phyloP scores from a whole-genome alignment of 2,329 filamentous ascomycete genomes.

The Cyclaneusma minus region DNA sequence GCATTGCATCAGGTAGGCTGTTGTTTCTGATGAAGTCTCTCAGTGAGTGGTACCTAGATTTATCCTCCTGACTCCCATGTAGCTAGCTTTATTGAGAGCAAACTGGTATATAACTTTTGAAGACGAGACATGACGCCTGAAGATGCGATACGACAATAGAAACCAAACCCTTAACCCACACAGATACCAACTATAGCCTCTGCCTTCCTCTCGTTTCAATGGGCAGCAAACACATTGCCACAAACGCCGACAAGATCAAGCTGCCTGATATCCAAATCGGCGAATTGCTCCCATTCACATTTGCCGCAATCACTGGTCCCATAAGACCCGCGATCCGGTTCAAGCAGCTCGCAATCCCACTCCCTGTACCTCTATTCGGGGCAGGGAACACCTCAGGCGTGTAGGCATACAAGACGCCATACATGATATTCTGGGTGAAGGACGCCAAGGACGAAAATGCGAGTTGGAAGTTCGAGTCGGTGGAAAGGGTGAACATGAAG shows the following conservation, averaged over 20 bases:
- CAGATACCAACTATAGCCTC: constrained; percentile 25
- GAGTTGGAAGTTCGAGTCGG: constrained; percentile 40
- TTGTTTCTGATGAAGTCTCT: not conserved
- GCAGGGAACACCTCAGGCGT: constrained; percentile 66
- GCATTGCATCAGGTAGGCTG: not conserved
- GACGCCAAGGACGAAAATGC: constrained; percentile 52
- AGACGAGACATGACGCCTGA: too few species aligned
- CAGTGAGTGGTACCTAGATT: not conserved
- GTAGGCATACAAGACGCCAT: constrained; percentile 62
- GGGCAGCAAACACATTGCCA: constrained; percentile 42
- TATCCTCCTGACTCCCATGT: not conserved
- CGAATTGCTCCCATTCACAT: not conserved
- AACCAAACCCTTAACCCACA: not conserved
- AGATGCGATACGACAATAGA: too few species aligned
- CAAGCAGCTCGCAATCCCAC: constrained; percentile 55
- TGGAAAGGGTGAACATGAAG: constrained; percentile 41
- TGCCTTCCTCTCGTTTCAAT: constrained; percentile 48
- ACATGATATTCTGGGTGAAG: constrained; percentile 64
- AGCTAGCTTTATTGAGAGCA: not conserved
- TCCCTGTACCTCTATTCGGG: constrained; percentile 55
- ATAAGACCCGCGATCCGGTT: constrained; percentile 53
- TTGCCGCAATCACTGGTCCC: constrained; percentile 51
- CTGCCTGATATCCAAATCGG: not conserved
- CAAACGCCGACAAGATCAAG: constrained; percentile 38
- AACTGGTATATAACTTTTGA: too few species aligned